A percentile compares a stretch with the other conserved stretches of the same genome.
phyloP scores from a whole-genome alignment of 257 asterid genomes.

The Fraxinus quadrangulata region DNA sequence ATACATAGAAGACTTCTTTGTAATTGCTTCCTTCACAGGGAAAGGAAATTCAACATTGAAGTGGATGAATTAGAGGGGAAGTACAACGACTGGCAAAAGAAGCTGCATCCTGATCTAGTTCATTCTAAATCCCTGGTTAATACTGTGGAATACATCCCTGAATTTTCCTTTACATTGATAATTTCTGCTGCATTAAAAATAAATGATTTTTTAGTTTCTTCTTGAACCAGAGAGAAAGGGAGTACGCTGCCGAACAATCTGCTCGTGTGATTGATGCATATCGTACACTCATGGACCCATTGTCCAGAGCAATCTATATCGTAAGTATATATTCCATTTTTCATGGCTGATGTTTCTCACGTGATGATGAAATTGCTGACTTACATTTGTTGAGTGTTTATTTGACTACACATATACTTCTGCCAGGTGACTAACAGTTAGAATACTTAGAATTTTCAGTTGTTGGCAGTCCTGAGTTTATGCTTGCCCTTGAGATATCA shows the following conservation, averaged over 20 bases:
- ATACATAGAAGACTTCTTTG: slow-evolving; percentile 13
- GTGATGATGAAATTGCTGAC: slow-evolving; percentile 9
- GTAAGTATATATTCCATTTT: slow-evolving; percentile 46
- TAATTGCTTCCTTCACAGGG: slow-evolving; percentile 42
- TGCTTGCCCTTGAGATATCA: slow-evolving; percentile 7
- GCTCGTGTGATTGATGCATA: slow-evolving; percentile 86
- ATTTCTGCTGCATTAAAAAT: background rate
- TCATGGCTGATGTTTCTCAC: slow-evolving; percentile 8
- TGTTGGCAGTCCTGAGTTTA: slow-evolving; percentile 15
- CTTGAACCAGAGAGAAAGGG: slow-evolving; percentile 71
- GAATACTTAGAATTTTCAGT: background rate
- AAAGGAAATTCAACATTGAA: slow-evolving; percentile 55
- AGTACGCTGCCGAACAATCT: slow-evolving; percentile 92
- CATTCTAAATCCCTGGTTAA: slow-evolving; percentile 83
- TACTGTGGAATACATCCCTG: slow-evolving; percentile 9
- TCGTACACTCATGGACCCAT: slow-evolving; percentile 73
- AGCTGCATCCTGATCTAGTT: slow-evolving; percentile 95
- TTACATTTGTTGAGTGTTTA: slow-evolving; percentile 9
- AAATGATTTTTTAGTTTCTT: slow-evolving; percentile 8
- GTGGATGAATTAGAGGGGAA: slow-evolving; percentile 68
- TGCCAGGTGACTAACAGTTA: background rate
- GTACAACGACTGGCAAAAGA: slow-evolving; percentile 96
- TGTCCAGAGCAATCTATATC: slow-evolving; percentile 76
- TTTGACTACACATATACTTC: background rate
- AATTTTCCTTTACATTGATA: background rate